Conservation (phyloP, 129 eudicot species). For the Lactuca sativa region DNA sequence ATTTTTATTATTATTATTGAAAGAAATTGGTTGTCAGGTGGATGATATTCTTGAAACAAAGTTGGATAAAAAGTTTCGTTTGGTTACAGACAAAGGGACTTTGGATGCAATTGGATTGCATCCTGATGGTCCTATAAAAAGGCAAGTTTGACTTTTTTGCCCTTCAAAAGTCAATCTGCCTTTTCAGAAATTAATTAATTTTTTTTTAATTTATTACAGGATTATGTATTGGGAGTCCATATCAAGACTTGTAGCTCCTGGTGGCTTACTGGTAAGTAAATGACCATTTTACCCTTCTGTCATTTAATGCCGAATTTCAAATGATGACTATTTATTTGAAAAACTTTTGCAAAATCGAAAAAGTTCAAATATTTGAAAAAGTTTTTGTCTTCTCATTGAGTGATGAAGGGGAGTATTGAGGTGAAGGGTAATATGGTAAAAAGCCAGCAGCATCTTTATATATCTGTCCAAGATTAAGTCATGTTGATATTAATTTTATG, state of each 20-base stretch:
- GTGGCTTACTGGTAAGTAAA: constrained; percentile 78
- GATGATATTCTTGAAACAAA: constrained; percentile 97
- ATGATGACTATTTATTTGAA: no score
- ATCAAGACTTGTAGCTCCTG: constrained; percentile 80
- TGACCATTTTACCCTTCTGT: neutral
- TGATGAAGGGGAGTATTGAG: no score
- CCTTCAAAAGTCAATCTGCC: neutral
- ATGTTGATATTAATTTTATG: no score
- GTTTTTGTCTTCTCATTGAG: no score
- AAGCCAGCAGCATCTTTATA: no score
- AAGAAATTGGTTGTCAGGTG: constrained; percentile 52
- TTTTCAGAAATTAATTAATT: constrained; percentile 1
- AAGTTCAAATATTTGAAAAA: no score
- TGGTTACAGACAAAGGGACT: constrained; percentile 93
- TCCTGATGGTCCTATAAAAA: constrained; percentile 95
- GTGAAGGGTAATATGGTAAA: neutral
- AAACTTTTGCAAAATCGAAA: no score
- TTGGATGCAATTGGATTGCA: constrained; percentile 98
- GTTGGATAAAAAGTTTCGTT: constrained; percentile 65
- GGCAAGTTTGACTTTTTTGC: constrained; percentile 33
- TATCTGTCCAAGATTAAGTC: no score
- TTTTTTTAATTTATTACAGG: constrained; percentile 44
- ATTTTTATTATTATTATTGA: neutral
- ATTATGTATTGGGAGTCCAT: constrained; percentile 97
- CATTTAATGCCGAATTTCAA: no score